Evolutionary conservation across 495 filamentous ascomycete genomes (phyloP).

Genomic region (Aspergillus saccharolyticus): DNA sequence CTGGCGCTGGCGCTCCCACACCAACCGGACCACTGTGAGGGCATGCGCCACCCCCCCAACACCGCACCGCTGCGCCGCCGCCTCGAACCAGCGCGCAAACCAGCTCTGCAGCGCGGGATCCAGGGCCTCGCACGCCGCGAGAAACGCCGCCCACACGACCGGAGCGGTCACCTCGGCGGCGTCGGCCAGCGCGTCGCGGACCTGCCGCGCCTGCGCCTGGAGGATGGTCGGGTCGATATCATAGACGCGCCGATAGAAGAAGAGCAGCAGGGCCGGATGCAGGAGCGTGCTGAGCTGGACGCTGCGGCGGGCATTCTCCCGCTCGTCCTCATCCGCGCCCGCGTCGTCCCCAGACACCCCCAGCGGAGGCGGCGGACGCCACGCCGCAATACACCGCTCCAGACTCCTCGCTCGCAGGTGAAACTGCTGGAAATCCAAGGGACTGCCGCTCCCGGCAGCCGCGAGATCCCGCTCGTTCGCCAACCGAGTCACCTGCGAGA

Average conservation of each 20-base stretch:
- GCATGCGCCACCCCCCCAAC: slow-evolving; percentile 9
- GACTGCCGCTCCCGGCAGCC: slow-evolving; percentile 3
- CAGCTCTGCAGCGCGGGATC: slow-evolving; percentile 18
- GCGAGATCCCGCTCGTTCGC: slow-evolving; percentile 24
- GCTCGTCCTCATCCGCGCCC: neutral
- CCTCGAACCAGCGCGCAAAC: slow-evolving; percentile 24
- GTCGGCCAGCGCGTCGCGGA: slow-evolving; percentile 20
- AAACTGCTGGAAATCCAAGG: slow-evolving; percentile 20
- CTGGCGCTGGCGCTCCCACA: slow-evolving; percentile 5
- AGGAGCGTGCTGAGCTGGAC: slow-evolving; percentile 21
- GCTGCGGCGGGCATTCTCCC: slow-evolving; percentile 11
- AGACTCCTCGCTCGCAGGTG: slow-evolving; percentile 18
- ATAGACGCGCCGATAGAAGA: slow-evolving; percentile 29
- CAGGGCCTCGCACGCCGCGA: slow-evolving; percentile 27
- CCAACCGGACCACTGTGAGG: neutral
- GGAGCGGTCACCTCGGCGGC: slow-evolving; percentile 7
- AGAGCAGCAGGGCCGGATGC: slow-evolving; percentile 24
- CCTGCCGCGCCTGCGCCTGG: slow-evolving; percentile 19
- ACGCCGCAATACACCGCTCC: slow-evolving; percentile 15
- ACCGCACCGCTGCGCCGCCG: slow-evolving; percentile 16
- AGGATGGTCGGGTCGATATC: slow-evolving; percentile 21
- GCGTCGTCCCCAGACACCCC: too few species aligned
- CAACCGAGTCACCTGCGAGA: slow-evolving; percentile 24
- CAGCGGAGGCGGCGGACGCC: slow-evolving; percentile 3
- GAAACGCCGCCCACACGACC: slow-evolving; percentile 23